Evolutionary conservation across 2,329 filamentous ascomycete species (phyloP), one percentile per base, ranked within the genome.

Genomic region (Coniochaeta ligniaria): DNA sequence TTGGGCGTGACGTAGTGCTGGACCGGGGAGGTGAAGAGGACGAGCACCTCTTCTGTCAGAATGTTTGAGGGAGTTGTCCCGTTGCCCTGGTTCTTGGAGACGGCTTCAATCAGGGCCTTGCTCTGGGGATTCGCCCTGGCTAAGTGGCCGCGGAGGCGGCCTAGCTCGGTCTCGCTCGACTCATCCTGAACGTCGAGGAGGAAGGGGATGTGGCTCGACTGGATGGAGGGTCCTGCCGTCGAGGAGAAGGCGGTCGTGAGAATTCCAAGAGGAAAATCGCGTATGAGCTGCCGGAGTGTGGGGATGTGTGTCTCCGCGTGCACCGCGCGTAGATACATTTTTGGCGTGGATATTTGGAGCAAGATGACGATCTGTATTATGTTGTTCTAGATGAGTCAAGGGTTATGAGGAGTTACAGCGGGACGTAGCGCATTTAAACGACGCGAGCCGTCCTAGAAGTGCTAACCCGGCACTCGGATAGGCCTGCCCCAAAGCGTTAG

Each of bases 1-100:
- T 87, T 86, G 0, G 87, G 85, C 0, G 87, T 88, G 6, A 90
- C 80, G 65, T 90, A 90, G 71, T 87, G 83, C 41, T 89, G 80
- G 1, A 76, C 69, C 0, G 80, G 75, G 0, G 76, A 77, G 54
- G 78, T 88, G 76, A 90, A 90, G 17, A 89, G 74, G 2, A 90
- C 74, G 33, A 86, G 70, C 1, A 89, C 84, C 60, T 89, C 85
- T 36, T 84, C 70, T 59, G 77, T 71, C 22, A 80, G 70, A 33
- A 71, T 60, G 43, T 69, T 67, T 6, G 38, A 43, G 9, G 5
- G 38, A 2, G 17, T 11, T 36, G 7, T 31, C 28, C 35, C 12
- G 35, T 36, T 14, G 7, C 6, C 35, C 12, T 36, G 35, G 12
- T 8, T 36, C 12, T 36, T 36, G 7, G 35, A 36, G 3, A 36